phyloP scores from a whole-genome alignment of 495 filamentous ascomycete species.

The Glarea lozoyensis region DNA sequence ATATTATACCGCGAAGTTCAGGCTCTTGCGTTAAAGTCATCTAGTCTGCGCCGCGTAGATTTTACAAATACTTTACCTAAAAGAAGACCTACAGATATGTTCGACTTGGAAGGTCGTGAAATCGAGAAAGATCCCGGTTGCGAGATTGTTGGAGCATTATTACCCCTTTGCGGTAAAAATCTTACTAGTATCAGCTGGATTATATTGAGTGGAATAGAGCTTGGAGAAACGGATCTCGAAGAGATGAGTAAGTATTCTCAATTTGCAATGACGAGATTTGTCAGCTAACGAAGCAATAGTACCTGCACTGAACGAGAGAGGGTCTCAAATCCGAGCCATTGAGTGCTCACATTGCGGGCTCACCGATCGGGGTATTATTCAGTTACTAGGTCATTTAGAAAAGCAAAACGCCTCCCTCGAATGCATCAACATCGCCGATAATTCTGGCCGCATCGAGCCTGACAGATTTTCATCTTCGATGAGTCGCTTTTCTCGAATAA shows the following conservation, averaged over 20 bases:
- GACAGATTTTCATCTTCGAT: constrained; percentile 38
- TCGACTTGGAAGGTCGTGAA: constrained; percentile 31
- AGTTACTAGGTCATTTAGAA: constrained; percentile 49
- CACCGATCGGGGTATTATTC: constrained; percentile 45
- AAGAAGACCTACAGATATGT: constrained; percentile 29
- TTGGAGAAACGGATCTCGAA: constrained; percentile 75
- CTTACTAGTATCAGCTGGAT: constrained; percentile 76
- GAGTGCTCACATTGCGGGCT: constrained; percentile 74
- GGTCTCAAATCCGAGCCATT: constrained; percentile 64
- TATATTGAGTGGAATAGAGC: constrained; percentile 68
- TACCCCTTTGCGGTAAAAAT: constrained; percentile 64
- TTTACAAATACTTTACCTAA: constrained; percentile 50
- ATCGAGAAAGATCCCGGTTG: constrained; percentile 57
- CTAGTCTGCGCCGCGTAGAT: constrained; percentile 51
- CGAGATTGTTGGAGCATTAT: constrained; percentile 70
- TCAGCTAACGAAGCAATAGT: constrained; percentile 2
- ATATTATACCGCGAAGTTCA: constrained; percentile 67
- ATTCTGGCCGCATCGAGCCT: constrained; percentile 62
- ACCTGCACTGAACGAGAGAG: constrained; percentile 15
- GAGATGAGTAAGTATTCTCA: constrained; percentile 19
- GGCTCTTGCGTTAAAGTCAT: constrained; percentile 60
- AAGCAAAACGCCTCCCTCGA: constrained; percentile 68
- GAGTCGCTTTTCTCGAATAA: constrained; percentile 43
- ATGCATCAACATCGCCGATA: constrained; percentile 66
- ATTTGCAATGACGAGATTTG: neutral